phyloP scores from a whole-genome alignment of 768 basidiomycete genomes.

The Mrakia frigida region DNA sequence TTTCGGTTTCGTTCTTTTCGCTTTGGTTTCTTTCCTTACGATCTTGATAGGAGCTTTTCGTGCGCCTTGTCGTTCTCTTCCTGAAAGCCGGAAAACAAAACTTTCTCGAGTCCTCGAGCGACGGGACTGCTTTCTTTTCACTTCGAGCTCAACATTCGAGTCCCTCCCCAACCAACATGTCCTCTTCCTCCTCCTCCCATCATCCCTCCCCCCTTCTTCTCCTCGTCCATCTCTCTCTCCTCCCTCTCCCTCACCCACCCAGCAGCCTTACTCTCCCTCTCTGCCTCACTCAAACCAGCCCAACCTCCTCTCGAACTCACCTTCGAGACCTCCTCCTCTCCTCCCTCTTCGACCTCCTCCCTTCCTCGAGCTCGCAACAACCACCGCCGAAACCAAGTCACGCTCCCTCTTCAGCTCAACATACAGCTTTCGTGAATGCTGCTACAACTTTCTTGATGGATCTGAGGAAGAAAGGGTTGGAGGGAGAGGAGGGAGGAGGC shows the following conservation, averaged over 20 bases:
- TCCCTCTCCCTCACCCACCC: neutral
- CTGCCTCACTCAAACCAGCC: neutral
- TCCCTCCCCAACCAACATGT: neutral
- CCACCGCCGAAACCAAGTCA: neutral
- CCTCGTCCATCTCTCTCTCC: slow-evolving; percentile 4
- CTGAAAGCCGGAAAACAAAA: no score
- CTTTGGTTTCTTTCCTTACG: no score
- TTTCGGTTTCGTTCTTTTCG: no score
- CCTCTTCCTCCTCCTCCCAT: neutral
- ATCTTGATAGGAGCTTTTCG: no score
- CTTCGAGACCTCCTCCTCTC: neutral
- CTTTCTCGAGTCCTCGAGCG: no score
- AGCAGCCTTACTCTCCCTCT: neutral
- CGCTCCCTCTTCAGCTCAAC: neutral
- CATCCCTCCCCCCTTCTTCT: neutral
- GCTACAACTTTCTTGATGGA: neutral
- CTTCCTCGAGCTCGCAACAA: neutral
- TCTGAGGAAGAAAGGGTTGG: neutral
- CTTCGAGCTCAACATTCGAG: neutral
- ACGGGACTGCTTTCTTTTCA: neutral
- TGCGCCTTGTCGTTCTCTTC: no score
- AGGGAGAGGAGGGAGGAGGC: slow-evolving; percentile 6
- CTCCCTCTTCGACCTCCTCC: neutral
- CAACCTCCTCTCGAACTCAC: neutral
- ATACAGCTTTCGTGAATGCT: neutral